Evolutionary conservation across 441 rosid species (phyloP).

Genomic region (Lepidium campestre): DNA sequence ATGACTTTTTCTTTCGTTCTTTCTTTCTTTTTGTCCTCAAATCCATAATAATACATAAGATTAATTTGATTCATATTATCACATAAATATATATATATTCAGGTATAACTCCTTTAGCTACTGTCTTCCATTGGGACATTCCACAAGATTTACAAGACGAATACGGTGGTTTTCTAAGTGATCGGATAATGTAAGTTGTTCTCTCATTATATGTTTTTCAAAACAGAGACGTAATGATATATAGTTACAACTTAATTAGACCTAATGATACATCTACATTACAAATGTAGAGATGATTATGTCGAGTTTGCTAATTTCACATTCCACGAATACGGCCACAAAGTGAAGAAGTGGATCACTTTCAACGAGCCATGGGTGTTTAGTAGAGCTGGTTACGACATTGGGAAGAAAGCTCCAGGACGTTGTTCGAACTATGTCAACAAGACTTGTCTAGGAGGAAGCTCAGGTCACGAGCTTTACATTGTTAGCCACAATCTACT

Average conservation of each 20-base stretch:
- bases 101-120: constrained; percentile 33
- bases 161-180: constrained; percentile 28
- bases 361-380: constrained; percentile 28
- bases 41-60: too few species aligned
- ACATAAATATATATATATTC: background rate
- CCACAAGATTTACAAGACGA: constrained; percentile 21
- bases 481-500: constrained; percentile 14
- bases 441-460: constrained; percentile 6
- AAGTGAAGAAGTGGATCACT: constrained; percentile 33
- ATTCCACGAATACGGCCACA: constrained; percentile 33
- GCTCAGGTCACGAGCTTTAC: constrained; percentile 16
- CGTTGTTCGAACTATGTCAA: constrained; percentile 19
- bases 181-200: constrained; percentile 13
- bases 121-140: constrained; percentile 34
- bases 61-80: background rate
- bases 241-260: background rate
- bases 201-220: background rate
- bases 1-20: background rate
- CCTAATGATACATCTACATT: background rate
- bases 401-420: constrained; percentile 21
- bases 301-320: constrained; percentile 18
- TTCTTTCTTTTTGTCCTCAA: too few species aligned
- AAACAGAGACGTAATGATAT: background rate
- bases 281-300: constrained; percentile 7
- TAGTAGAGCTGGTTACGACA: constrained; percentile 15